Conservation (phyloP, 805 yeast species). For the Hanseniaspora lachancei region DNA sequence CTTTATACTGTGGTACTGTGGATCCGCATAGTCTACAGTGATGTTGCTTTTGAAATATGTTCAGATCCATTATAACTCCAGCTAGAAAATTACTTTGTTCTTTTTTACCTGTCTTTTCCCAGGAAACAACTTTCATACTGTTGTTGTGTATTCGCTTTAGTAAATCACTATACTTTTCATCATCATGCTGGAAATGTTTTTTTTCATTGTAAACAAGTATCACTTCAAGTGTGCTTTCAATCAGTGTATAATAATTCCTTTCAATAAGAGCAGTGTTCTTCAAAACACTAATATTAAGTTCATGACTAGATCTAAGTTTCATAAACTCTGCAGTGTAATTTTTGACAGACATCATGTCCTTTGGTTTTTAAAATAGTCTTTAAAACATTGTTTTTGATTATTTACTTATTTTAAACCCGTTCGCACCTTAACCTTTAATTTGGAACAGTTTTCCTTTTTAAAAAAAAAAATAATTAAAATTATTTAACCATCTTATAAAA, state of each 20-base stretch:
- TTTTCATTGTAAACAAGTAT: not conserved
- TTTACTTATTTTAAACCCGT: too few relatives aligned
- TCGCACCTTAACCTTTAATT: too few relatives aligned
- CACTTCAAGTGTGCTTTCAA: not conserved
- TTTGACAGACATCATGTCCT: not conserved
- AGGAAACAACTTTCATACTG: not conserved
- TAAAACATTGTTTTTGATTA: too few relatives aligned
- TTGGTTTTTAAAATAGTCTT: not conserved
- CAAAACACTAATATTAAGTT: not conserved
- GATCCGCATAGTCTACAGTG: conserved; percentile 10
- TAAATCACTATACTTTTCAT: conserved; percentile 1
- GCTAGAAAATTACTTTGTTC: not conserved
- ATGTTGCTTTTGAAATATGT: not conserved
- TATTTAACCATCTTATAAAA: too few relatives aligned
- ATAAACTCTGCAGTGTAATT: not conserved
- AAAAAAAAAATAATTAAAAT: too few relatives aligned
- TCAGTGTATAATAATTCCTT: conserved; percentile 1
- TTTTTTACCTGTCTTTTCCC: not conserved
- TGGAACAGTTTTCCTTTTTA: too few relatives aligned
- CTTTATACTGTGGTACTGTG: not conserved
- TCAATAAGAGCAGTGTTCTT: conserved; percentile 3
- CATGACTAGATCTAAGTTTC: not conserved
- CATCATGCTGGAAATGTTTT: not conserved
- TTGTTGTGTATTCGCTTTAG: not conserved
- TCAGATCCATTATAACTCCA: not conserved